Evolutionary conservation across 371 early-diverging fungal species (phyloP), one percentile per base, ranked within the genome.

Genomic region (Mortierella sp.): DNA sequence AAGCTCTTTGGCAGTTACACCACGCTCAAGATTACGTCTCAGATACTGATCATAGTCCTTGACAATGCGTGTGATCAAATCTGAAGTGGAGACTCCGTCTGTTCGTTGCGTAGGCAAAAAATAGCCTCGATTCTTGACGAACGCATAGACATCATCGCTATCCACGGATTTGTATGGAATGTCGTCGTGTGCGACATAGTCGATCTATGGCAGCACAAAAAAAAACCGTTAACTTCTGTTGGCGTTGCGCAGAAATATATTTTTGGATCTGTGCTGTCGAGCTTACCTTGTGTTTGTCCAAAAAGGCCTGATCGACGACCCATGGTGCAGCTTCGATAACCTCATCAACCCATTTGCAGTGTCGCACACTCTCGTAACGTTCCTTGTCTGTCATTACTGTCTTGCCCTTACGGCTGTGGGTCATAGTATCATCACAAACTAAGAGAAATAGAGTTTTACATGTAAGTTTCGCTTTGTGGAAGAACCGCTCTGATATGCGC

Each of bases 131-230:
- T 87, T 87, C 84, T 99, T 99, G 53, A 97, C 94, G 85, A 94
- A 94, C 5, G 94, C 93, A 83, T 99, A 99, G n/a, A 98, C 96
- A 85, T 99, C 99, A 57, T 93, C 93, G 19, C 87, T 83, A 55
- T 94, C 96, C 7, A 84, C 91, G 28, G 92, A 90, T 61, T 88
- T 87, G 75, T 99, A 99, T 3, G 98, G 97, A 15, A 96, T 92
- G 69, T 96, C 98, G 85, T 99, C 99, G 83, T 99, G 99, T 21
- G 97, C 97, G n/a, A 99, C 98, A 85, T 94, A 98, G 83, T 98
- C 98, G 58, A 99, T 97, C 78, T 90, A 83, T 47, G 50, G 32
- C 10, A 40, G 22, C 22, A 63, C 36, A 58, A 66, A 55, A 33
- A 28, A n/a, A 58, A 67, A 53, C 21, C 19, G 21, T 16, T 32